Evolutionary conservation across 2,329 filamentous ascomycete genomes (phyloP), one percentile per base, ranked within the genome.

Genomic region (Boeremia exigua): DNA sequence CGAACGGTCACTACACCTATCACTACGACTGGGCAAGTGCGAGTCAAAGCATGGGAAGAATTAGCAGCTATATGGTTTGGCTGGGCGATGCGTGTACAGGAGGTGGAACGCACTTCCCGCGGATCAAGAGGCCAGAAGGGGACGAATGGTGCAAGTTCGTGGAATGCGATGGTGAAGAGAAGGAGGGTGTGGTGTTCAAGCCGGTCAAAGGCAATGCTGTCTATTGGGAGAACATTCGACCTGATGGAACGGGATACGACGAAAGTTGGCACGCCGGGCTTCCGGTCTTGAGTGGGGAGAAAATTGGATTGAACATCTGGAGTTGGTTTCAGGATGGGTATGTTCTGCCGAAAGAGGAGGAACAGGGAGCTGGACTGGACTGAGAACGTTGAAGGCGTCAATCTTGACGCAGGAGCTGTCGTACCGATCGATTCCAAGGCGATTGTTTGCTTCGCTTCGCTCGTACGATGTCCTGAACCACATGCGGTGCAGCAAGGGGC

Each of bases 251-350:
- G 19, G 84, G 84, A 11, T 85, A 84, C 64, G 75, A 78, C 54
- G 83, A 87, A 71, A 84, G 82, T 29, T 84, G 84, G 78, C 85
- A 88, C 78, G 84, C 84, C 38, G 84, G 83, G 5, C 75, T 86
- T 65, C 84, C 85, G 8, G 84, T 88, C 0, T 71, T 73, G 44
- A 76, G 71, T 36, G 85, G 85, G 2, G 77, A 74, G 33, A 87
- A 88, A 75, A 79, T 87, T 53, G 85, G 85, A 0, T 70, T 87
- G 72, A 87, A 88, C 73, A 85, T 88, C 58, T 88, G 85, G 85
- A 86, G 82, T 71, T 87, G 84, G 84, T 82, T 81, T 69, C 82
- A 84, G 71, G 65, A 71, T 15, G 68, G 66, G 5, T 70, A 64
- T 55, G 60, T 67, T 36, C 63, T 66, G 12, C 19, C 28, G 17